phyloP scores from a whole-genome alignment of 2,329 filamentous ascomycete species.

The Penicillium sp. region DNA sequence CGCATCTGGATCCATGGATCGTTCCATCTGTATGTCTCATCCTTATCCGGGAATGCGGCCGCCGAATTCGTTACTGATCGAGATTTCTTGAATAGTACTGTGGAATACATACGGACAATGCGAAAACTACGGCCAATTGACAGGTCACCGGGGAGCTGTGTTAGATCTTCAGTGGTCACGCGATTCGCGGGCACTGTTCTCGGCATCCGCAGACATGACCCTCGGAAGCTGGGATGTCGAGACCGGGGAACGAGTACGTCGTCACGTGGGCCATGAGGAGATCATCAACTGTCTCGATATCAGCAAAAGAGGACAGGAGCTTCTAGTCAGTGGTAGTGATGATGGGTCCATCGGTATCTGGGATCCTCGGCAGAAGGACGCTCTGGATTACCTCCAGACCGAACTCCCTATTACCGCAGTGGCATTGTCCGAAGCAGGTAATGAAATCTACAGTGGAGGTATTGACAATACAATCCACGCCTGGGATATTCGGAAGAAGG shows the following conservation, averaged over 20 bases:
- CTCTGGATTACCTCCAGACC: constrained; percentile 82
- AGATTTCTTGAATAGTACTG: constrained; percentile 60
- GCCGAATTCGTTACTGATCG: neutral
- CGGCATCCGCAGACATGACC: constrained; percentile 89
- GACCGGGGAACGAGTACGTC: constrained; percentile 84
- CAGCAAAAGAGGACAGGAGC: constrained; percentile 83
- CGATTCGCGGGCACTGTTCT: constrained; percentile 86
- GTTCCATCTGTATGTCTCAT: constrained; percentile 71
- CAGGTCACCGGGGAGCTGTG: constrained; percentile 85
- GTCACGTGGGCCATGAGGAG: constrained; percentile 91
- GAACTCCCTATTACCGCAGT: constrained; percentile 91
- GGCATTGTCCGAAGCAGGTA: constrained; percentile 87
- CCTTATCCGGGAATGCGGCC: neutral
- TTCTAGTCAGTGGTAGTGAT: constrained; percentile 87
- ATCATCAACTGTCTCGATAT: constrained; percentile 92
- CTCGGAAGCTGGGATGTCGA: constrained; percentile 94
- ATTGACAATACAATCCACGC: constrained; percentile 98
- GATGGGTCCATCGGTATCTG: constrained; percentile 93
- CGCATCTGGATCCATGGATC: constrained; percentile 93
- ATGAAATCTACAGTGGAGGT: constrained; percentile 89
- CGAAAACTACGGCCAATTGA: constrained; percentile 88
- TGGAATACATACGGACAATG: constrained; percentile 93
- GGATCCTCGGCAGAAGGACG: constrained; percentile 90
- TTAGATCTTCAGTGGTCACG: constrained; percentile 95
- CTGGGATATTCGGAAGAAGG: constrained; percentile 93